Evolutionary conservation across 2,329 filamentous ascomycete genomes (phyloP).

Genomic region (Pyrenophora seminiperda): DNA sequence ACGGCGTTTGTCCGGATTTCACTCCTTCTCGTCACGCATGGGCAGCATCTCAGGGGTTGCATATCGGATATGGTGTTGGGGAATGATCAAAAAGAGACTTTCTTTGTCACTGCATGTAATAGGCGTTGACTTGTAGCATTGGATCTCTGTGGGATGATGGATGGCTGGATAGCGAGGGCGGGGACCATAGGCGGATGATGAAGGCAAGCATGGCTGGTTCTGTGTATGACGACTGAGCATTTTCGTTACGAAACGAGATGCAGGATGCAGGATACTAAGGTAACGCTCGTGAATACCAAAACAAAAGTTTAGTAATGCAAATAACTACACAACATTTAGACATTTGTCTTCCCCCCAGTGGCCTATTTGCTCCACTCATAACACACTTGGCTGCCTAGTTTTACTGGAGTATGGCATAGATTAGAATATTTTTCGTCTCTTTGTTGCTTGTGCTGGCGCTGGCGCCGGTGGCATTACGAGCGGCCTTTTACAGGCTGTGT

Average conservation of each 20-base stretch:
- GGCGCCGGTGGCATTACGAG: conserved; percentile 28
- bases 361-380: no score
- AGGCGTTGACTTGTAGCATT: conserved; percentile 5
- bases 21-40: conserved; percentile 9
- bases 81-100: background rate
- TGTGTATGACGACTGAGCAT: no score
- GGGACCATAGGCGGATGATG: no score
- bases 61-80: conserved; percentile 10
- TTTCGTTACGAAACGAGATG: no score
- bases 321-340: background rate
- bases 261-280: no score
- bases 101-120: background rate
- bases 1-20: conserved; percentile 20
- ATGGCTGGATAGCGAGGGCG: background rate
- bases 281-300: no score
- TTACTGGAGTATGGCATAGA: background rate
- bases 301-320: no score
- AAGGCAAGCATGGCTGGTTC: no score
- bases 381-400: background rate
- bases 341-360: no score
- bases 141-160: background rate
- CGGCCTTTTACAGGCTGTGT: conserved; percentile 36
- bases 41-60: conserved; percentile 6
- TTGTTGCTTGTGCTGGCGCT: background rate
- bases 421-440: conserved; percentile 10